Percentiles rank a stretch among this genome's conserved stretches.
Conservation (phyloP, 2,329 filamentous ascomycete species). For the Geosmithia putterillii region DNA sequence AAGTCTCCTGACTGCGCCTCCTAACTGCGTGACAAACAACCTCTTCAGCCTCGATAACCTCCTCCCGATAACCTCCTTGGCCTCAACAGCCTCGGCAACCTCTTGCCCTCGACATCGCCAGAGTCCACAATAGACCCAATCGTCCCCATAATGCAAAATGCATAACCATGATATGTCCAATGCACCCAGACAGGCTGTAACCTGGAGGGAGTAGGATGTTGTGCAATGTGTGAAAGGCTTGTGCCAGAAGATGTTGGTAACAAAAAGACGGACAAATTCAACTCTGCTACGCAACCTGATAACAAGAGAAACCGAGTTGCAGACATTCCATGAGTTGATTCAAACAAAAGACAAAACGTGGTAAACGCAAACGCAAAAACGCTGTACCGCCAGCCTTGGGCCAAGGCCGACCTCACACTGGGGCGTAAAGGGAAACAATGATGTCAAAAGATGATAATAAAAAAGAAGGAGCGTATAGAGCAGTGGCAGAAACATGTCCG, state of each 20-base stretch:
- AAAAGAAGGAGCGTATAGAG: too few species aligned
- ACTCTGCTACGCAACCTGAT: slow-evolving; percentile 23
- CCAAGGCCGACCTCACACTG: not conserved
- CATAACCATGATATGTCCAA: slow-evolving; percentile 53
- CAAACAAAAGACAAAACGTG: not conserved
- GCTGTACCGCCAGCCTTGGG: too few species aligned
- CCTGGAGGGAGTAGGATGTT: slow-evolving; percentile 43
- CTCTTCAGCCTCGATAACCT: too few species aligned
- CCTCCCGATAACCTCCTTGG: too few species aligned
- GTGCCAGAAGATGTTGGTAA: slow-evolving; percentile 36
- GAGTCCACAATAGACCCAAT: slow-evolving; percentile 10
- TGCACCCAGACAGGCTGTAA: slow-evolving; percentile 35
- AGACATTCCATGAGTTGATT: not conserved
- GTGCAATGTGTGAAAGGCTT: slow-evolving; percentile 40
- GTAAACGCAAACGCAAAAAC: not conserved
- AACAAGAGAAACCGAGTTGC: slow-evolving; percentile 11
- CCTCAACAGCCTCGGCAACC: too few species aligned
- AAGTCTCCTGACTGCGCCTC: too few species aligned
- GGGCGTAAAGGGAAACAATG: not conserved
- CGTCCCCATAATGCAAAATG: slow-evolving; percentile 41
- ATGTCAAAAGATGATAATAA: not conserved
- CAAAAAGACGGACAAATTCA: slow-evolving; percentile 31
- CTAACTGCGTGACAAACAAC: too few species aligned
- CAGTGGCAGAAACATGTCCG: not conserved
- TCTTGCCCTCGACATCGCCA: too few species aligned